Evolutionary conservation across 495 filamentous ascomycete species (phyloP).

Genomic region (Podospora anserina): DNA sequence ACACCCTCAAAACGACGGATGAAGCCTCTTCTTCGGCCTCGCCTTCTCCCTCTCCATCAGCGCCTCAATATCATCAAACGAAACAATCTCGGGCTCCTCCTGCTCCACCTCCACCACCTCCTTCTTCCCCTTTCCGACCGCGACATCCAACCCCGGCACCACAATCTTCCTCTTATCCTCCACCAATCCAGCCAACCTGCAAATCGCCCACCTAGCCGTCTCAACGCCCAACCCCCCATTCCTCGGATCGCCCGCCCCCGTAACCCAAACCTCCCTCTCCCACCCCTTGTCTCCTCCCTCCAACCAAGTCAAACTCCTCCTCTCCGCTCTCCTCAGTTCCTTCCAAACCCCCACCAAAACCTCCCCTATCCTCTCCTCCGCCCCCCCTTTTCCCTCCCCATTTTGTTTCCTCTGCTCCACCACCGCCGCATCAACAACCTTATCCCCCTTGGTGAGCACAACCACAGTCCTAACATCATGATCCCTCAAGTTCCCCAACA

Average conservation of each 20-base stretch:
- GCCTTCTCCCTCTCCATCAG: neutral
- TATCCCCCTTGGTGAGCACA: slow-evolving; percentile 80
- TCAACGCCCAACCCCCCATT: slow-evolving; percentile 27
- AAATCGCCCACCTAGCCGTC: slow-evolving; percentile 39
- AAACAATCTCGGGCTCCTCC: slow-evolving; percentile 20
- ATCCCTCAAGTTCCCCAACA: slow-evolving; percentile 62
- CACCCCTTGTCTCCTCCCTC: slow-evolving; percentile 38
- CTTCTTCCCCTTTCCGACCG: slow-evolving; percentile 4
- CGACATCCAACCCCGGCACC: slow-evolving; percentile 6
- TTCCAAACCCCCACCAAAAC: slow-evolving; percentile 39
- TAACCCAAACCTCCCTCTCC: slow-evolving; percentile 50
- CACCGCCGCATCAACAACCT: slow-evolving; percentile 36
- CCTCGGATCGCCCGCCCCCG: slow-evolving; percentile 41
- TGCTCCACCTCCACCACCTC: slow-evolving; percentile 11
- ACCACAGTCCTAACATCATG: slow-evolving; percentile 69
- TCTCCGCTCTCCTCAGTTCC: slow-evolving; percentile 35
- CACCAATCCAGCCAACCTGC: slow-evolving; percentile 39
- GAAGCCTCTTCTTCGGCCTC: neutral
- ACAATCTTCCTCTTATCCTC: slow-evolving; percentile 24
- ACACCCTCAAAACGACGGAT: slow-evolving; percentile 6
- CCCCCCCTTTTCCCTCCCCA: slow-evolving; percentile 16
- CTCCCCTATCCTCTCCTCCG: slow-evolving; percentile 30
- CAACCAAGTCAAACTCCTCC: slow-evolving; percentile 24
- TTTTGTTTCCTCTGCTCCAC: slow-evolving; percentile 10
- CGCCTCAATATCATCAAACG: slow-evolving; percentile 32